Base-by-base conservation (phyloP, 2,329 filamentous ascomycete species). In the Xylaria sp. region DNA sequence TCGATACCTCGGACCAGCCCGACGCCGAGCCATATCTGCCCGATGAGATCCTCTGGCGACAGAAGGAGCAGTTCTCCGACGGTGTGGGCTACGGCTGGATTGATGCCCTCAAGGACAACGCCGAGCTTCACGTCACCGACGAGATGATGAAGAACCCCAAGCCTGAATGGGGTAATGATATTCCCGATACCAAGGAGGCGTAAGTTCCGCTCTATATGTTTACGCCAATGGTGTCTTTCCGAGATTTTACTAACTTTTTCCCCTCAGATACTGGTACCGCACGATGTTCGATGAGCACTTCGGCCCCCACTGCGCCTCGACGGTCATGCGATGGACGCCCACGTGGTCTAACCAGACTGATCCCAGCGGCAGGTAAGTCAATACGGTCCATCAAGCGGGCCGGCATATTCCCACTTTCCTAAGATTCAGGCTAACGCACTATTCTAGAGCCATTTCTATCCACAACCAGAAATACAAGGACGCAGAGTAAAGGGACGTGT, bases 11-110 rank as follows among this genome's bases (percentile, higher is more conserved):
- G 50, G 92, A 94, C 74, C 91, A 97, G 79, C 92, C 94, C 15
- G 88, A 84, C 50, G 86, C 84, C 51, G 80, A 91, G 77, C 89
- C 95, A 9, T 99, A 98, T 82, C 87, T 99, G n/a, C 95, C 96
- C 7, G 89, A 97, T 17, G 88, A 94, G 77, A 99, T 99, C 71
- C 88, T 99, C 60, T 99, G 92, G 91, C 87, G 96, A 76, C 96
- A 99, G 81, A 99, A 99, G 88, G 95, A 99, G 83, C 95, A 99
- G 82, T 99, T 99, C 84, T 96, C 91, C 62, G 96, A 99, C 74
- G 96, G 95, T 76, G 95, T 99, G 61, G 95, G 95, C 61, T 99
- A 99, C 82, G 94, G 95, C 67, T 99, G 95, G 95, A 99, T 99
- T 75, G 95, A 99, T 75, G 91, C 89, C 6, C 87, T 99, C 73